Percentiles rank a stretch among this genome's conserved stretches.
Conservation (phyloP, 768 basidiomycete genomes). For the Hydnum rufescens region DNA sequence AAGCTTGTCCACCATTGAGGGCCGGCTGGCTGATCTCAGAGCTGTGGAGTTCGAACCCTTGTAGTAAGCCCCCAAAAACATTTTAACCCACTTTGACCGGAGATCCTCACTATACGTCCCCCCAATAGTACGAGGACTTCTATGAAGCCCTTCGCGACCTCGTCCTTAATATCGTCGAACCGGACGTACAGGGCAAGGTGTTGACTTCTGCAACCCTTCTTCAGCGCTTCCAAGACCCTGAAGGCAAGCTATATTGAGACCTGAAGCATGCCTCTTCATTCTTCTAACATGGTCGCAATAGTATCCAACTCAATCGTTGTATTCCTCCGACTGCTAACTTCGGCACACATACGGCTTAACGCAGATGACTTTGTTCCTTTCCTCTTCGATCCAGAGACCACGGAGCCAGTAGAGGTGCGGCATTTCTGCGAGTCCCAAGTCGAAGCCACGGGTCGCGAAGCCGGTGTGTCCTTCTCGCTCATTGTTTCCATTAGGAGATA, state of each 20-base stretch:
- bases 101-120: slow-evolving; percentile 13
- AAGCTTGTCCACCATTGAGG: slow-evolving; percentile 29
- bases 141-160: slow-evolving; percentile 40
- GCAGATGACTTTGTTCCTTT: slow-evolving; percentile 45
- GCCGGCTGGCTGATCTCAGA: slow-evolving; percentile 32
- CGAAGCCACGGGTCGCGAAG: slow-evolving; percentile 58
- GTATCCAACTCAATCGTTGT: slow-evolving; percentile 43
- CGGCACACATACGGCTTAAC: slow-evolving; percentile 56
- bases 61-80: slow-evolving; percentile 37
- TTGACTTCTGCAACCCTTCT: slow-evolving; percentile 26
- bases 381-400: slow-evolving; percentile 56
- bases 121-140: slow-evolving; percentile 31
- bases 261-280: neutral
- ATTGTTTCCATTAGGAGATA: neutral
- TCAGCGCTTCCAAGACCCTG: slow-evolving; percentile 31
- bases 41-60: slow-evolving; percentile 40
- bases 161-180: slow-evolving; percentile 25
- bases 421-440: slow-evolving; percentile 65
- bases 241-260: slow-evolving; percentile 22
- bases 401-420: slow-evolving; percentile 31
- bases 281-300: slow-evolving; percentile 16
- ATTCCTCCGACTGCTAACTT: slow-evolving; percentile 66
- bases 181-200: slow-evolving; percentile 18
- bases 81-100: too few relatives aligned
- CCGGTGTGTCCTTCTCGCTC: slow-evolving; percentile 23